A percentile compares a stretch with the other conserved stretches of the same genome.
These are phyloP conservation scores for Eimeria necatrix DNA, from an alignment of 169 alveolate genomes.

Conservation along the genomic window DNA sequence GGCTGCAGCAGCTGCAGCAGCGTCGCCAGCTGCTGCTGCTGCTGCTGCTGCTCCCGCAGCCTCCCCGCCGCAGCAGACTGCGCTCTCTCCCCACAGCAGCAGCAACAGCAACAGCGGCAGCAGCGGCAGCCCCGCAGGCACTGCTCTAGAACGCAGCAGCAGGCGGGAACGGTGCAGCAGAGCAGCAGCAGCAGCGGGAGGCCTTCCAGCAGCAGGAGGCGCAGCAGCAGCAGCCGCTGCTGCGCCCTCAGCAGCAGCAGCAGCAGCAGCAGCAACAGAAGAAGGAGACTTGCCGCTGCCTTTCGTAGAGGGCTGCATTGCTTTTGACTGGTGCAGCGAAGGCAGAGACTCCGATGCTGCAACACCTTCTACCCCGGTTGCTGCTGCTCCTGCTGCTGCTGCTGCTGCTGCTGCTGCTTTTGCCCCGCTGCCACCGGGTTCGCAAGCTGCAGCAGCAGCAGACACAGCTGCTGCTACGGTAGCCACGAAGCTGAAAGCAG, in stretches of 20 bases:
- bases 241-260: neutral
- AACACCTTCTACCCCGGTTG: neutral
- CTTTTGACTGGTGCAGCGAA: conserved; percentile 40
- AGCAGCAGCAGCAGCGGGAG: conserved; percentile 20
- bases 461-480: neutral
- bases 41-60: neutral
- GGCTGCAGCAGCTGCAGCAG: conserved; percentile 38
- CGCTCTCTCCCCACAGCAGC: conserved; percentile 2
- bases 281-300: conserved; percentile 6
- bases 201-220: too few relatives aligned
- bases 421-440: neutral
- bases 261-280: conserved; percentile 45
- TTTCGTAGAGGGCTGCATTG: conserved; percentile 2
- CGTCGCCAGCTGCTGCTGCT: neutral
- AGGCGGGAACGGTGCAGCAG: conserved; percentile 7
- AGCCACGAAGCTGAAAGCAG: neutral
- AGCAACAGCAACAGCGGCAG: conserved; percentile 55
- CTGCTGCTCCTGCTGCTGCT: conserved; percentile 20
- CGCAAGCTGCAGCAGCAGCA: neutral
- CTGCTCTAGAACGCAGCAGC: conserved; percentile 27
- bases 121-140: conserved; percentile 3
- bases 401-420: neutral
- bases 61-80: neutral
- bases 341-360: conserved; percentile 39
- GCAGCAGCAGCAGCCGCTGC: conserved; percentile 5